Conservation (phyloP, 805 yeast genomes). For the Lipomyces yamanashiensis region DNA sequence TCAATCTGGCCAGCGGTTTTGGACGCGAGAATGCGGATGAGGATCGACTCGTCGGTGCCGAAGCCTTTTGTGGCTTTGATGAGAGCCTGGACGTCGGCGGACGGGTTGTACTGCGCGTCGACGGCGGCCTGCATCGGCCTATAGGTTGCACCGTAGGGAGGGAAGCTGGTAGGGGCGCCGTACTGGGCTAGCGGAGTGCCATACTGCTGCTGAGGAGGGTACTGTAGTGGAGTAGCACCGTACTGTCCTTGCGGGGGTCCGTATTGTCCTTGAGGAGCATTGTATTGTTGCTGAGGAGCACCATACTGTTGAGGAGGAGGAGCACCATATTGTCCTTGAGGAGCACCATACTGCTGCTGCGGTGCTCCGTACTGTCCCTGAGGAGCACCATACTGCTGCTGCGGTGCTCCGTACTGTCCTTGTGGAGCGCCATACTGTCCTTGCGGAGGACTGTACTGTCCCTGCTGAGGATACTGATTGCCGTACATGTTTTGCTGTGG, state of each 20-base stretch:
- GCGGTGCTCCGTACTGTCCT: neutral
- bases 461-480: neutral
- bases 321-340: conserved; percentile 5
- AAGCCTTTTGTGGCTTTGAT: conserved; percentile 38
- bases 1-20: conserved; percentile 35
- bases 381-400: neutral
- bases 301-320: conserved; percentile 5
- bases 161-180: conserved; percentile 7
- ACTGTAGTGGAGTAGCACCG: conserved; percentile 13
- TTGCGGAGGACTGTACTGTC: neutral
- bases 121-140: neutral
- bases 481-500: neutral
- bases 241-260: conserved; percentile 18
- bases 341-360: conserved; percentile 4
- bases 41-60: conserved; percentile 38
- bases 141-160: neutral
- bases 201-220: conserved; percentile 10
- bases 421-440: neutral
- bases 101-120: conserved; percentile 35
- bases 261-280: conserved; percentile 12
- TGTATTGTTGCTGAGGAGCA: conserved; percentile 8
- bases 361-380: neutral
- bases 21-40: conserved; percentile 30
- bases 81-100: conserved; percentile 29
- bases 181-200: conserved; percentile 6